Conservation (phyloP, 1,284 basidiomycete species). For the Heterobasidion occidentale region DNA sequence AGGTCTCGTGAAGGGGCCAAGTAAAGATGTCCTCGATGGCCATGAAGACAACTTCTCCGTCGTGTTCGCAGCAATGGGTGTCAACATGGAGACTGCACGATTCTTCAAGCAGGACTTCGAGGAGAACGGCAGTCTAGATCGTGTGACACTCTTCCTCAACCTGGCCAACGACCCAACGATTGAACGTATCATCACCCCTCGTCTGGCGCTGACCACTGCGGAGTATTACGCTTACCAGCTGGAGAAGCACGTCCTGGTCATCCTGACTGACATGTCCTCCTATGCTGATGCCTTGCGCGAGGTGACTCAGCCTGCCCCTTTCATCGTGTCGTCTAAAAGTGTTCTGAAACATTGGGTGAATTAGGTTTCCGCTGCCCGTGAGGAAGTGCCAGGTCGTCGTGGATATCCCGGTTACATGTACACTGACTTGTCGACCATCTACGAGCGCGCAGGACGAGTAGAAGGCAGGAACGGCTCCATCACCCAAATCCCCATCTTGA, state of each 20-base stretch:
- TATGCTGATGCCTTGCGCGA: slow-evolving; percentile 98
- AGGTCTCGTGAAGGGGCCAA: slow-evolving; percentile 91
- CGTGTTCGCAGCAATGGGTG: slow-evolving; percentile 99
- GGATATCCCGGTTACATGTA: slow-evolving; percentile 99
- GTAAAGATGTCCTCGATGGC: slow-evolving; percentile 96
- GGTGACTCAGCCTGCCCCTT: slow-evolving; percentile 30
- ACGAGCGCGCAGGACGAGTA: slow-evolving; percentile 98
- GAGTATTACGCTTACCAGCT: slow-evolving; percentile 99
- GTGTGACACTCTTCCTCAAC: slow-evolving; percentile 98
- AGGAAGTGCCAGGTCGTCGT: slow-evolving; percentile 99
- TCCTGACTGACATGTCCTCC: slow-evolving; percentile 98
- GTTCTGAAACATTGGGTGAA: not conserved
- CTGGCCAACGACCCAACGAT: slow-evolving; percentile 99
- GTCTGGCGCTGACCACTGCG: slow-evolving; percentile 95
- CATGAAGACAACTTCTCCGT: slow-evolving; percentile 99
- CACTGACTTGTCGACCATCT: slow-evolving; percentile 97
- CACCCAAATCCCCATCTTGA: slow-evolving; percentile 99
- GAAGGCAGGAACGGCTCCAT: slow-evolving; percentile 98
- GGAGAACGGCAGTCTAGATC: slow-evolving; percentile 96
- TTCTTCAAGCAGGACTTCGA: slow-evolving; percentile 99
- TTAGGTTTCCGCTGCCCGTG: slow-evolving; percentile 94
- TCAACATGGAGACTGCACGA: slow-evolving; percentile 99
- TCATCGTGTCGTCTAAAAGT: not conserved
- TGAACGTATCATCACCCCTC: slow-evolving; percentile 99
- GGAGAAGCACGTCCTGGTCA: slow-evolving; percentile 99